phyloP scores from a whole-genome alignment of 2,329 filamentous ascomycete genomes.

The Fusarium staphyleae region DNA sequence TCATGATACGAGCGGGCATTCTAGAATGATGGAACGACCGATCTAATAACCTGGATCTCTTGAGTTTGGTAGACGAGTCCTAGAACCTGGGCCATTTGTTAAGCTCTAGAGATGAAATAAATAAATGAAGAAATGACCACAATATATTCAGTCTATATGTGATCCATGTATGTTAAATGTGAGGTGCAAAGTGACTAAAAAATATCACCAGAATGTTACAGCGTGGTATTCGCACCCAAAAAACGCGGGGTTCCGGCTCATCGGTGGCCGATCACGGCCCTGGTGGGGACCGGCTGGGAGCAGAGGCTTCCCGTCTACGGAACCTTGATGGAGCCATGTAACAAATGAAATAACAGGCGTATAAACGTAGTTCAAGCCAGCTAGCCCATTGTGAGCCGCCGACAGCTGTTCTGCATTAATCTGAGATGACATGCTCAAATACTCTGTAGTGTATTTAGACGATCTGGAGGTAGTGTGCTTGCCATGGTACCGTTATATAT shows the following conservation, averaged over 20 bases:
- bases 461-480: too few species aligned
- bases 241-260: slow-evolving; percentile 23
- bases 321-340: not conserved
- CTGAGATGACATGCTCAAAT: too few species aligned
- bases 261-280: slow-evolving; percentile 29
- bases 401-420: too few species aligned
- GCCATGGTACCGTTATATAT: too few species aligned
- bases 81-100: slow-evolving; percentile 30
- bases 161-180: too few species aligned
- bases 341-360: too few species aligned
- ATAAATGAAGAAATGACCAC: slow-evolving; percentile 37
- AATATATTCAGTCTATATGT: too few species aligned
- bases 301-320: slow-evolving; percentile 10
- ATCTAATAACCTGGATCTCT: not conserved
- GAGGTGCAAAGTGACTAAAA: not conserved
- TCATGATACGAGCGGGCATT: not conserved
- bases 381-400: too few species aligned
- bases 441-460: too few species aligned
- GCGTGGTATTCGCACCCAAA: not conserved
- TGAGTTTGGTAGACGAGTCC: slow-evolving; percentile 5
- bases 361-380: too few species aligned
- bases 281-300: not conserved
- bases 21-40: slow-evolving; percentile 26
- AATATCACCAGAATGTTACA: not conserved
- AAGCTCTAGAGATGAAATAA: slow-evolving; percentile 33